A percentile compares a stretch with the other conserved stretches of the same genome.
These are phyloP conservation scores for Pleurotus sapidus DNA, from an alignment of 768 basidiomycete species.

Conservation along the genomic window DNA sequence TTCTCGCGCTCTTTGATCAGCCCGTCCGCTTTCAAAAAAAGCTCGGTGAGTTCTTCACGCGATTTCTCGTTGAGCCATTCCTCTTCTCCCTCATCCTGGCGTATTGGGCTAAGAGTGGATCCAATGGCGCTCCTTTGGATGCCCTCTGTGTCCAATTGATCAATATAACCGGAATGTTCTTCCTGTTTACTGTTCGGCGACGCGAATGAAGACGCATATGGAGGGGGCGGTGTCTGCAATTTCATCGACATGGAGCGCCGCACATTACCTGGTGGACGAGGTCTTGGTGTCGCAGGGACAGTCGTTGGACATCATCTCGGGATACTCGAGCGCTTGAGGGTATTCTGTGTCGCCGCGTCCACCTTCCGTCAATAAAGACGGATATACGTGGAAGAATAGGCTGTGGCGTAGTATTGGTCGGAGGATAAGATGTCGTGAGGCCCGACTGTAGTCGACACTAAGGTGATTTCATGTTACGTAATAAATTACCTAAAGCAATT, in stretches of 20 bases:
- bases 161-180: conserved; percentile 9
- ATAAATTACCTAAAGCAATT: too few relatives aligned
- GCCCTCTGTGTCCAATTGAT: conserved; percentile 8
- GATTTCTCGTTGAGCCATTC: conserved; percentile 64
- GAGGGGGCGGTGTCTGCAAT: conserved; percentile 48
- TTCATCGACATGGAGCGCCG: conserved; percentile 42
- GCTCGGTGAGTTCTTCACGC: conserved; percentile 67
- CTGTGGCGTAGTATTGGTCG: too few relatives aligned
- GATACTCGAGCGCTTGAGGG: neutral
- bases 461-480: too few relatives aligned
- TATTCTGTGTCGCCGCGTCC: neutral
- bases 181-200: conserved; percentile 18
- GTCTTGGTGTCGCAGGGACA: conserved; percentile 53
- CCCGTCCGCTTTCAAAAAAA: conserved; percentile 70
- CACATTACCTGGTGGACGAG: conserved; percentile 67
- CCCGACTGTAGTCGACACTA: too few relatives aligned
- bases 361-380: too few relatives aligned
- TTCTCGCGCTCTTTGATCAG: conserved; percentile 76
- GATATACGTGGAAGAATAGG: too few relatives aligned
- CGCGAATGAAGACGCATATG: conserved; percentile 47
- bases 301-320: conserved; percentile 30
- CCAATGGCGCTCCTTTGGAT: conserved; percentile 18
- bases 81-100: conserved; percentile 9
- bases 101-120: conserved; percentile 7
- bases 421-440: too few relatives aligned